phyloP scores from a whole-genome alignment of 768 basidiomycete species.

The Lactarius evosmus region DNA sequence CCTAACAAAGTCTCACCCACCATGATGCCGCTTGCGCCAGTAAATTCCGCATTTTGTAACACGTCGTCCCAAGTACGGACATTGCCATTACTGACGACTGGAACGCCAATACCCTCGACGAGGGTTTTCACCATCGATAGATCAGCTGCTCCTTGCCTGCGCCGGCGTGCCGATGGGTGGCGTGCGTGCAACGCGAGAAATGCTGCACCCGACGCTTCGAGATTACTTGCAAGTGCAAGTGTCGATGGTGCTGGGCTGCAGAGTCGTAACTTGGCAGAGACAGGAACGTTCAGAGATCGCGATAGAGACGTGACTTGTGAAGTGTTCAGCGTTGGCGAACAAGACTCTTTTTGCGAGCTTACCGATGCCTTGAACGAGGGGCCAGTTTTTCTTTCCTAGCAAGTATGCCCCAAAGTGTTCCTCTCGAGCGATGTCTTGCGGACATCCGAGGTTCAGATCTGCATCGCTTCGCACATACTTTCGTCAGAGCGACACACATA shows the following conservation, averaged over 20 bases:
- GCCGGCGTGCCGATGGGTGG: constrained; percentile 62
- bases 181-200: constrained; percentile 76
- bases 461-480: constrained; percentile 22
- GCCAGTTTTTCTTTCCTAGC: constrained; percentile 71
- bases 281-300: constrained; percentile 57
- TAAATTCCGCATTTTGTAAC: constrained; percentile 47
- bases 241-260: constrained; percentile 48
- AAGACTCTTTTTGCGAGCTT: constrained; percentile 22
- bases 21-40: constrained; percentile 74
- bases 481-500: background rate
- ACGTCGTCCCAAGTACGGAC: constrained; percentile 61
- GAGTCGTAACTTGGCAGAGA: constrained; percentile 55
- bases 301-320: constrained; percentile 61
- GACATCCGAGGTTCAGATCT: constrained; percentile 84
- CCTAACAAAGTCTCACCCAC: constrained; percentile 73
- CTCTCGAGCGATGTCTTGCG: constrained; percentile 63
- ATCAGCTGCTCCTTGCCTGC: constrained; percentile 71
- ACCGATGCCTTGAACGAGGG: constrained; percentile 63
- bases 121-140: constrained; percentile 56
- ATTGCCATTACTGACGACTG: constrained; percentile 78
- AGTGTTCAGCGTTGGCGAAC: background rate
- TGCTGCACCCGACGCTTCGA: constrained; percentile 64
- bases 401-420: constrained; percentile 74
- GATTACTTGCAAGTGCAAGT: constrained; percentile 49
- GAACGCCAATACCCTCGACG: constrained; percentile 49